Conservation (phyloP, 2,329 filamentous ascomycete species). For the Talaromyces sp. region DNA sequence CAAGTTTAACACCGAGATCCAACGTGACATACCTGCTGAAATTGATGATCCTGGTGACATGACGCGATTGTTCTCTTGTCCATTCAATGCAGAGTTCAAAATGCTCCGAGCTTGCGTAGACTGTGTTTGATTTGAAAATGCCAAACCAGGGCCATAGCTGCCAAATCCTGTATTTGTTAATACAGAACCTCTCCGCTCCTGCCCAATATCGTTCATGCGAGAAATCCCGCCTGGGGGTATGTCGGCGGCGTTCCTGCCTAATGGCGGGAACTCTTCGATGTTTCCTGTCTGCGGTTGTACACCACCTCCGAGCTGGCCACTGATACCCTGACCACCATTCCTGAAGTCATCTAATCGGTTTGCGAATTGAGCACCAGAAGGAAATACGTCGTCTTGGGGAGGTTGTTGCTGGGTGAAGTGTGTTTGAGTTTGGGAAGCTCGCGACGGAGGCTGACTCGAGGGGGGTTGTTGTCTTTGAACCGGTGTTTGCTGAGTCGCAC, state of each 20-base stretch:
- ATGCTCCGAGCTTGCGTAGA: slow-evolving; percentile 31
- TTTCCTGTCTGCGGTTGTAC: slow-evolving; percentile 54
- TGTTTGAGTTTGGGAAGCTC: slow-evolving; percentile 39
- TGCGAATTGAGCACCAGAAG: slow-evolving; percentile 50
- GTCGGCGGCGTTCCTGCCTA: slow-evolving; percentile 47
- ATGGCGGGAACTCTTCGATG: slow-evolving; percentile 60
- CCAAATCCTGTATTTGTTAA: slow-evolving; percentile 50
- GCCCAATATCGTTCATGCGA: slow-evolving; percentile 47
- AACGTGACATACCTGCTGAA: slow-evolving; percentile 29
- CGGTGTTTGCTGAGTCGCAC: slow-evolving; percentile 51
- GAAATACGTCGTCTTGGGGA: slow-evolving; percentile 47
- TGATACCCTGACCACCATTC: slow-evolving; percentile 54
- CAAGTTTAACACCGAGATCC: not conserved
- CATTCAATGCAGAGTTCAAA: slow-evolving; percentile 35
- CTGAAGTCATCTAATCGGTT: slow-evolving; percentile 55
- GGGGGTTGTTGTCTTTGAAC: slow-evolving; percentile 52
- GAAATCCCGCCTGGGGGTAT: slow-evolving; percentile 15
- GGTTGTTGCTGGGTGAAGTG: slow-evolving; percentile 45
- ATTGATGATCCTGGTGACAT: slow-evolving; percentile 34
- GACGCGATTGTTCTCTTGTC: slow-evolving; percentile 33
- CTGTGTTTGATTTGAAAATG: slow-evolving; percentile 44
- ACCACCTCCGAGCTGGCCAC: slow-evolving; percentile 49
- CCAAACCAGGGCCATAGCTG: slow-evolving; percentile 38
- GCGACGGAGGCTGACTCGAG: slow-evolving; percentile 41
- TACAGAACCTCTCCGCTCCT: slow-evolving; percentile 50